Base-by-base conservation (phyloP, 2,329 filamentous ascomycete genomes). In the Paramyrothecium roridum region DNA sequence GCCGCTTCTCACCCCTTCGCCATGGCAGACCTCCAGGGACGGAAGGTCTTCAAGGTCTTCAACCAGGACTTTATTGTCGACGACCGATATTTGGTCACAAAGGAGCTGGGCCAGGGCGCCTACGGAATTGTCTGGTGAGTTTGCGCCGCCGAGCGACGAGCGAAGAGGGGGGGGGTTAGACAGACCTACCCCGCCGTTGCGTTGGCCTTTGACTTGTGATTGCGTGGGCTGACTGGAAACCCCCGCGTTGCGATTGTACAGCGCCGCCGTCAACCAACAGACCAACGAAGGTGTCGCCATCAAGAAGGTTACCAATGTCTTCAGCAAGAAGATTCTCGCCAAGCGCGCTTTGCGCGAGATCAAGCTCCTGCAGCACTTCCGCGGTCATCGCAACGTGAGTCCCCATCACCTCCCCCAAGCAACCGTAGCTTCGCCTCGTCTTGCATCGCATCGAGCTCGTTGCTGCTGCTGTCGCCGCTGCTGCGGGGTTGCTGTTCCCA, bases 291-390 rank as follows among this genome's bases (percentile, higher is more conserved):
- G 93, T 45, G 93, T 99, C 60, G 95, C 95, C 67, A 95, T 99
- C 81, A 99, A 99, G 79, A 99, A 99, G 78, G 91, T 99, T 73
- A 99, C 95, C 80, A 99, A 99, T 89, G 93, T 99, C 67, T 99
- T 99, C 77, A 97, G 92, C 84, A 99, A 99, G 80, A 98, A 98
- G 86, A 99, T 99, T 65, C 83, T 99, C 63, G 95, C 95, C 67
- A 99, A 99, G 86, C 90, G 95, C 70, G 95, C 95, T 51, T 77
- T 99, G 80, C 87, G 95, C 74, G 95, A 99, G 79, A 98, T 99
- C 78, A 99, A 98, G 84, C 84, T 99, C 65, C 82, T 99, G 61
- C 93, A 98, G 79, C 95, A 99, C 76, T 99, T 99, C 79, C 85
- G 95, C 67, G 90, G 90, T 53, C 90, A 93, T 69, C 87, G 90